Percentiles rank a stretch among this genome's conserved stretches.
These are phyloP conservation scores for Geotrichum reessii DNA, from an alignment of 1,139 yeast species.

Conservation along the genomic window DNA sequence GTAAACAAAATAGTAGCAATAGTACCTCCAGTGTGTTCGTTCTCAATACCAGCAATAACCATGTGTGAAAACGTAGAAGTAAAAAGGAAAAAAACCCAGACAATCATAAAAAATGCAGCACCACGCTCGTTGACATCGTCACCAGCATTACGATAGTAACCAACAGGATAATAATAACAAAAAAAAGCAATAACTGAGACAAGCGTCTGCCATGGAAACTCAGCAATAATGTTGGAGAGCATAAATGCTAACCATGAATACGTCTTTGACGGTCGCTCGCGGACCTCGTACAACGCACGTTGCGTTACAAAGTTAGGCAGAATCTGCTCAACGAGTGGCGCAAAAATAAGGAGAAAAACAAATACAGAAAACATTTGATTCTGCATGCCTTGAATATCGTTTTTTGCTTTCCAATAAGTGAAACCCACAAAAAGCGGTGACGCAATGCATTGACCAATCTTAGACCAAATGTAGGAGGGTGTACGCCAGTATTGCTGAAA, in stretches of 20 bases:
- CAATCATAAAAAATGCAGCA: slow-evolving; percentile 57
- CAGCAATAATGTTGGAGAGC: slow-evolving; percentile 46
- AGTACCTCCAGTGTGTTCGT: slow-evolving; percentile 72
- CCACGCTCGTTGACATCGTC: slow-evolving; percentile 59
- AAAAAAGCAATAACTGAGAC: slow-evolving; percentile 50
- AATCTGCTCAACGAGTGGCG: slow-evolving; percentile 53
- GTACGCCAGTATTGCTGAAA: slow-evolving; percentile 39
- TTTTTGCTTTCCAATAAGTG: slow-evolving; percentile 49
- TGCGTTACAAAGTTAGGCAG: slow-evolving; percentile 51
- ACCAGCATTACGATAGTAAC: slow-evolving; percentile 46
- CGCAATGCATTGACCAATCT: slow-evolving; percentile 26
- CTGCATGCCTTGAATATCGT: slow-evolving; percentile 46
- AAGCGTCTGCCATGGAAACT: slow-evolving; percentile 51
- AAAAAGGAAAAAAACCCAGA: slow-evolving; percentile 53
- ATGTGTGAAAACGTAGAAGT: slow-evolving; percentile 60
- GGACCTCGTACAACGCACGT: slow-evolving; percentile 53
- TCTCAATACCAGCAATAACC: slow-evolving; percentile 54
- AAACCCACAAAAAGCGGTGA: slow-evolving; percentile 52
- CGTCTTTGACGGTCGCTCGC: slow-evolving; percentile 60
- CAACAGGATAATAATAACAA: slow-evolving; percentile 61
- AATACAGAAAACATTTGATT: slow-evolving; percentile 49
- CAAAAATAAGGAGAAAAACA: slow-evolving; percentile 45
- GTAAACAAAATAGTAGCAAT: slow-evolving; percentile 58
- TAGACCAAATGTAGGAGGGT: slow-evolving; percentile 28
- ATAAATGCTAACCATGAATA: slow-evolving; percentile 59